Base-by-base conservation (phyloP, 2,329 filamentous ascomycete species). In the Ophiostoma ips region DNA sequence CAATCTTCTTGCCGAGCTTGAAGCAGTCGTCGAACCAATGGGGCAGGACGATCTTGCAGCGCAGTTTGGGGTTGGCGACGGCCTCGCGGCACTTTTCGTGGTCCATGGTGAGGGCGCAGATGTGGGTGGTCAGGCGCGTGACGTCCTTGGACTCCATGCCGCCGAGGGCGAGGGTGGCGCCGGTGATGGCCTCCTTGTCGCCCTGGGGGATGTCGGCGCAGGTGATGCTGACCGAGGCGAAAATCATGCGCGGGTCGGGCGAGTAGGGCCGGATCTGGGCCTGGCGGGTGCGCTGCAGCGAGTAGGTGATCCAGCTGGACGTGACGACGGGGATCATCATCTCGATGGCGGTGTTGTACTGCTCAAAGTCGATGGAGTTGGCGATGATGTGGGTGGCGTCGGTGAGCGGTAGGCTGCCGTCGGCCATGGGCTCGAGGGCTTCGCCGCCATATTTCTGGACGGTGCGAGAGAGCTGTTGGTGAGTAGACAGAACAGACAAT, bases 21-120 rank as follows among this genome's bases (percentile, higher is more conserved):
- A 98, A 77, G 66, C 92, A 98, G 63, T 95, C 90, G 58, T 96
- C 90, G 61, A 98, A 95, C 87, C 92, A 96, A 62, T 96, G 92
- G 35, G 92, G 92, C 48, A 98, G 71, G 16, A 98, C 86, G 52
- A 95, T 83, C 65, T 87, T 89, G 64, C 79, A 79, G 50, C 79
- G 79, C 49, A 86, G 70, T 2, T 75, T 75, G 21, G 24, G 16
- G 64, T 82, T 94, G 9, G 73, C 68, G 40, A 71, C 56, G 1
- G 82, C 83, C 49, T 77, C 62, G 53, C 73, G 61, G 54, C 83
- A 84, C 62, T 88, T 87, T 3, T 80, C 76, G 50, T 89, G 77
- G 33, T 89, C 81, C 63, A 84, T 72, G 5, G 78, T 79, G 53
- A 95, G 69, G 5, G 90, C 86, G 53, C 94, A 90, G 50, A 98